These are phyloP conservation scores for Mrakia blollopis DNA, from an alignment of 768 basidiomycete genomes.

Conservation along the genomic window DNA sequence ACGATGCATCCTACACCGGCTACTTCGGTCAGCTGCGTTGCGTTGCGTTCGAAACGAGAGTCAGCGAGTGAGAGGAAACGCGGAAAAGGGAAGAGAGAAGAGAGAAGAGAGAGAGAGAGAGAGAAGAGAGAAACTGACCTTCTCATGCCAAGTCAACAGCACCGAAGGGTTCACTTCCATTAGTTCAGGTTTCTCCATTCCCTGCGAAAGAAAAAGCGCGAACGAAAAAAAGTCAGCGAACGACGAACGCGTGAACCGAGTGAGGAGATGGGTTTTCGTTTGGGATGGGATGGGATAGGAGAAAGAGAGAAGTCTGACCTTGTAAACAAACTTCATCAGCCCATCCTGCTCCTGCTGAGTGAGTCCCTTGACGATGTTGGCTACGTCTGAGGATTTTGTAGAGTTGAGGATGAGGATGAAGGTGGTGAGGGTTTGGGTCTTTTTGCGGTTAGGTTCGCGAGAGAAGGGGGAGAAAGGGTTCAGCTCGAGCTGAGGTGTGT, in stretches of 20 bases:
- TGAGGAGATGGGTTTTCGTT: too few relatives aligned
- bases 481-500: neutral
- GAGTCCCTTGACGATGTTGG: conserved; percentile 64
- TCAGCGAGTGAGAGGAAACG: neutral
- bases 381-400: conserved; percentile 83
- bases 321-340: conserved; percentile 97
- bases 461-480: neutral
- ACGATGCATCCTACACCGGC: conserved; percentile 95
- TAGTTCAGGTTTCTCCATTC: conserved; percentile 67
- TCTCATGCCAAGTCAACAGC: conserved; percentile 88
- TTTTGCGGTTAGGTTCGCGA: neutral
- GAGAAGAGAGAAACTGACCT: conserved; percentile 54
- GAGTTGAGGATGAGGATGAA: conserved; percentile 87
- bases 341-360: conserved; percentile 75
- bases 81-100: neutral
- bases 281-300: neutral
- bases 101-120: neutral
- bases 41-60: too few relatives aligned
- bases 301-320: conserved; percentile 44
- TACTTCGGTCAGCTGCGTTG: conserved; percentile 84
- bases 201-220: conserved; percentile 42
- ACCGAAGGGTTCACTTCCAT: conserved; percentile 61
- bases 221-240: neutral
- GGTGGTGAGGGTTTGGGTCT: conserved; percentile 74
- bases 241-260: neutral